These are phyloP conservation scores for Lactarius trivialis DNA, from an alignment of 768 basidiomycete genomes.

Conservation along the genomic window DNA sequence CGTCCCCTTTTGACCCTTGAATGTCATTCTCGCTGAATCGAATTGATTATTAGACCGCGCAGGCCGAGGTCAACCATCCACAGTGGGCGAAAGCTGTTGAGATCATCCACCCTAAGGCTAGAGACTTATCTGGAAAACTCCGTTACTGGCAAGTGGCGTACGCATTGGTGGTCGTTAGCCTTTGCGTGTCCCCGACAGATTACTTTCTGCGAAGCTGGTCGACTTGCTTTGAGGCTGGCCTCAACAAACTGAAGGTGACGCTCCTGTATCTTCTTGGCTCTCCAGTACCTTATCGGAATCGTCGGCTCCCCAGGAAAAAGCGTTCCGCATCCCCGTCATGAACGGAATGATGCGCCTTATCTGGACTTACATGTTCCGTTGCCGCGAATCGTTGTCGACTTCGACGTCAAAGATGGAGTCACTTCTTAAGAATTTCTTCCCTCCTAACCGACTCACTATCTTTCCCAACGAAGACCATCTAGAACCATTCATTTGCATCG, in stretches of 20 bases:
- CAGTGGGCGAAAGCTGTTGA: slow-evolving; percentile 92
- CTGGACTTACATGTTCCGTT: slow-evolving; percentile 95
- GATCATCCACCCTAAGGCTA: slow-evolving; percentile 71
- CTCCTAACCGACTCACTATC: slow-evolving; percentile 53
- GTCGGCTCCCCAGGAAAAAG: slow-evolving; percentile 61
- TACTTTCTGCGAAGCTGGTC: slow-evolving; percentile 83
- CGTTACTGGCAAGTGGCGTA: slow-evolving; percentile 87
- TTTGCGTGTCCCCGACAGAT: slow-evolving; percentile 83
- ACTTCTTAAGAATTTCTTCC: slow-evolving; percentile 73
- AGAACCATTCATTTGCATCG: slow-evolving; percentile 68
- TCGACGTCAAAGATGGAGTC: slow-evolving; percentile 74
- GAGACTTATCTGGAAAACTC: slow-evolving; percentile 80
- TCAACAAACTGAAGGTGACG: slow-evolving; percentile 74
- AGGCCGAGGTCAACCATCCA: slow-evolving; percentile 93
- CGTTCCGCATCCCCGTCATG: slow-evolving; percentile 59
- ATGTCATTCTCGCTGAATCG: background rate
- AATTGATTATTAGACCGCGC: slow-evolving; percentile 57
- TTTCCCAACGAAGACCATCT: slow-evolving; percentile 68
- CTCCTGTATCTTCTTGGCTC: slow-evolving; percentile 11
- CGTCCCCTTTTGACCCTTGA: slow-evolving; percentile 9
- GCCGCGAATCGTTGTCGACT: slow-evolving; percentile 76
- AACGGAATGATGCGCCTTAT: slow-evolving; percentile 78
- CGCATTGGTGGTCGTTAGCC: slow-evolving; percentile 71
- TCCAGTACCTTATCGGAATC: background rate
- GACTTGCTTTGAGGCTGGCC: slow-evolving; percentile 60